Conservation (phyloP, 1,284 basidiomycete species). For the Dichomitus squalens region DNA sequence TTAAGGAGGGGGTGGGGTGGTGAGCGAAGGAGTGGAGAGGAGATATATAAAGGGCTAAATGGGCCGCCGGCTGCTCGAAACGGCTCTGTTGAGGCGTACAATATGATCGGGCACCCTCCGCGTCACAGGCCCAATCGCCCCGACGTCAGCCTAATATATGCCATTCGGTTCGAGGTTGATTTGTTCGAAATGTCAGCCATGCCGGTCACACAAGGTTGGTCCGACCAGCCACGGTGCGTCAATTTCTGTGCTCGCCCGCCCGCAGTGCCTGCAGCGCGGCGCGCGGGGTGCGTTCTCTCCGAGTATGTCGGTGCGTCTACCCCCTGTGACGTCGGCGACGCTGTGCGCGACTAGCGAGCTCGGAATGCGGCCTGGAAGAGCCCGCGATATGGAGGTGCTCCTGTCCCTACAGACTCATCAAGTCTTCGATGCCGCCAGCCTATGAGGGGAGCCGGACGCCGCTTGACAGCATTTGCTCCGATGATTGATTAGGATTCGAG, state of each 20-base stretch:
- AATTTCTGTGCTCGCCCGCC: neutral
- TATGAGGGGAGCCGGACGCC: neutral
- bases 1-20: neutral
- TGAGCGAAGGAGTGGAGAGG: neutral
- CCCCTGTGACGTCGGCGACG: neutral
- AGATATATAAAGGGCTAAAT: neutral
- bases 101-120: neutral
- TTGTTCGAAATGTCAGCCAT: neutral
- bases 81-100: neutral
- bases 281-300: neutral
- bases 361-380: neutral
- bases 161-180: neutral
- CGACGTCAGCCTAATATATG: neutral
- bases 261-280: neutral
- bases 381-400: neutral
- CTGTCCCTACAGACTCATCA: neutral
- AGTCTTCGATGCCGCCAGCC: neutral
- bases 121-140: neutral
- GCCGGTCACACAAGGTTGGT: neutral
- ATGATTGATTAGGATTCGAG: neutral
- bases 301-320: neutral
- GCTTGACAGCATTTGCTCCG: neutral
- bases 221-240: neutral
- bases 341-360: neutral
- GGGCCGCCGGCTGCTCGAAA: neutral